Evolutionary conservation across 768 basidiomycete species (phyloP), one percentile per base, ranked within the genome.

Genomic region (Lentinula boryana): DNA sequence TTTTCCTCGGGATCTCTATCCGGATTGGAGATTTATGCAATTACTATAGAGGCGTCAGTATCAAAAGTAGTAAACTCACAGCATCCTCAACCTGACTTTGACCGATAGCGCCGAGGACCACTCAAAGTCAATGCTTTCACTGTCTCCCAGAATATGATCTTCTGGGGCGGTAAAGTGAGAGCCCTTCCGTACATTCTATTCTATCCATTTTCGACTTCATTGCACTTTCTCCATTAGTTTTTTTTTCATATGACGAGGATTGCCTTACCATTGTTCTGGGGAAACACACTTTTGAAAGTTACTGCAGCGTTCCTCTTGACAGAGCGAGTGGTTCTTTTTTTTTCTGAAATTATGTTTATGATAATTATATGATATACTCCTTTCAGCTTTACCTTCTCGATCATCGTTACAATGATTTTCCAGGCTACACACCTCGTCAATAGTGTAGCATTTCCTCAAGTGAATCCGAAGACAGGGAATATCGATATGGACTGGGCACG

Each of bases 401-500:
- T 56, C 18, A 36, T 56, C 8, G 32, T 56, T 35, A 36, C 54
- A 15, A 43, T 41, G 36, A 56, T 56, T 31, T 56, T 56, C 40
- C 54, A 56, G 27, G 54, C 54, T 7, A 56, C 54, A 27, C 54
- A 56, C 23, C 15, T 56, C 18, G 54, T 56, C 12, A 35, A 56
- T 27, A 36, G 15, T 5, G 54, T 36, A 21, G 54, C 40, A 38
- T 56, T 56, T 21, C 54, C 54, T 27, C 54, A 36, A 27, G 54
- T 56, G 1, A 56, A 56, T 13, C 54, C 54, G 10, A 15, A 56
- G 13, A 56, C 54, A 27, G 54, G 54, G 13, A 56, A 56, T 18
- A 56, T 56, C 5, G 54, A 56, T 31, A 32, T 36, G 23, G 54
- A 56, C 18, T 56, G 54, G 54, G 38, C 54, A 15, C 54, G 54